Conservation (phyloP, 495 filamentous ascomycete genomes). For the Tuber calosporum region DNA sequence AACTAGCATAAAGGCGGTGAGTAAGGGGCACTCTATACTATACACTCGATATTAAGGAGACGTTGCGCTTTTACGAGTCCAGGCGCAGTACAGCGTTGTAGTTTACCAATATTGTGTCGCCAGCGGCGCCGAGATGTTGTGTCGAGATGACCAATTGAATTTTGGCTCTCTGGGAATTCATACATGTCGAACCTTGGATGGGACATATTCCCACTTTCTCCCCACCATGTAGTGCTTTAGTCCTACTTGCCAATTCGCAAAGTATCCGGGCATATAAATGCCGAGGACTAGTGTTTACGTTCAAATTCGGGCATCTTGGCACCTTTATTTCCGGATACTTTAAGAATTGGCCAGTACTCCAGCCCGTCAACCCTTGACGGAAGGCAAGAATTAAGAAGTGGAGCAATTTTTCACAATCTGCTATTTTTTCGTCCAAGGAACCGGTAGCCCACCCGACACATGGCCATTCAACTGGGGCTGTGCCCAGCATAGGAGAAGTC, state of each 20-base stretch:
- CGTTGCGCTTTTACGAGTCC: background rate
- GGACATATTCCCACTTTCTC: background rate
- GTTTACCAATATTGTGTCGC: background rate
- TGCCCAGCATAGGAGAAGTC: background rate
- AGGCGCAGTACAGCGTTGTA: background rate
- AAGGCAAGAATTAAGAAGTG: background rate
- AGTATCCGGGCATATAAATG: background rate
- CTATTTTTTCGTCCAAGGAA: background rate
- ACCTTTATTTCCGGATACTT: background rate
- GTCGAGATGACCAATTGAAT: background rate
- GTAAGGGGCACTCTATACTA: background rate
- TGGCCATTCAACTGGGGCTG: background rate
- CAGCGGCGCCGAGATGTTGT: background rate
- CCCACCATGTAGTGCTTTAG: background rate
- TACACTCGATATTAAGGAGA: background rate
- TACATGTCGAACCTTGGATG: background rate
- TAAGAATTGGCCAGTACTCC: background rate
- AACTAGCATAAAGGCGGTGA: background rate
- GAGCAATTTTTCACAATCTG: background rate
- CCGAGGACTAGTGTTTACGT: background rate
- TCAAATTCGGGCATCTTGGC: background rate
- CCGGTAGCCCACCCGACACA: background rate
- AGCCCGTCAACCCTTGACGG: background rate
- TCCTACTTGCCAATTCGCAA: background rate
- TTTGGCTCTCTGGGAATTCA: background rate